A percentile compares a stretch with the other conserved stretches of the same genome.
These are phyloP conservation scores for Phytopythium boreale DNA, from an alignment of 352 stramenopile species.

Conservation along the genomic window DNA sequence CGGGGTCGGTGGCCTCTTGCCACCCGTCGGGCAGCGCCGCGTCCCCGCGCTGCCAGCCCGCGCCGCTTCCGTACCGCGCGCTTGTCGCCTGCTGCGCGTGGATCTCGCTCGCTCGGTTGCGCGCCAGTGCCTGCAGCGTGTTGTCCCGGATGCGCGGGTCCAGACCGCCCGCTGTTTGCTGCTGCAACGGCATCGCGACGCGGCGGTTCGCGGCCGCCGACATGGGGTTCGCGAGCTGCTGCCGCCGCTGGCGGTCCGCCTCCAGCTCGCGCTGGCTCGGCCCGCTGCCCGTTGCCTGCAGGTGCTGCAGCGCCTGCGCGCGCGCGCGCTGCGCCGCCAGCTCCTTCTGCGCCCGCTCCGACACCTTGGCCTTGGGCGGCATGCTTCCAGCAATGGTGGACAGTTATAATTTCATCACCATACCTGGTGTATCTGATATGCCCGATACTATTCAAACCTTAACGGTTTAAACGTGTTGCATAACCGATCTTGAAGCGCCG, in stretches of 20 bases:
- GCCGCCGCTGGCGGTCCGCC: constrained; percentile 52
- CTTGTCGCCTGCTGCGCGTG: constrained; percentile 25
- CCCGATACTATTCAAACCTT: no score
- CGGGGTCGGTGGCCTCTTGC: constrained; percentile 46
- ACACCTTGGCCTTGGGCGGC: constrained; percentile 25
- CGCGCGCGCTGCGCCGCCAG: constrained; percentile 57
- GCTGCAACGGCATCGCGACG: constrained; percentile 15
- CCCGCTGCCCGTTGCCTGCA: constrained; percentile 57
- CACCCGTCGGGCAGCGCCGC: constrained; percentile 41
- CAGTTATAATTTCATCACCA: neutral
- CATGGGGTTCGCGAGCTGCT: constrained; percentile 47
- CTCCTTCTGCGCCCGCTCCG: constrained; percentile 58
- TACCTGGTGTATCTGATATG: neutral
- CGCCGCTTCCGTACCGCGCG: constrained; percentile 14
- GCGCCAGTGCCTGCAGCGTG: constrained; percentile 62
- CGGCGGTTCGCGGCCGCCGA: constrained; percentile 37
- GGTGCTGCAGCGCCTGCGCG: constrained; percentile 56
- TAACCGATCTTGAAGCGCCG: neutral
- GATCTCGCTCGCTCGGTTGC: constrained; percentile 39
- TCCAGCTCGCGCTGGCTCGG: constrained; percentile 64
- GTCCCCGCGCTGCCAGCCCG: constrained; percentile 10
- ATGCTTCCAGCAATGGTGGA: constrained; percentile 10
- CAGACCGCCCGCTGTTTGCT: constrained; percentile 16
- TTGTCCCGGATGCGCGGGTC: constrained; percentile 67
- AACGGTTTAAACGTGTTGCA: neutral